Evolutionary conservation across 106 monocot genomes (phyloP).

Genomic region (Amphibolis antarctica): DNA sequence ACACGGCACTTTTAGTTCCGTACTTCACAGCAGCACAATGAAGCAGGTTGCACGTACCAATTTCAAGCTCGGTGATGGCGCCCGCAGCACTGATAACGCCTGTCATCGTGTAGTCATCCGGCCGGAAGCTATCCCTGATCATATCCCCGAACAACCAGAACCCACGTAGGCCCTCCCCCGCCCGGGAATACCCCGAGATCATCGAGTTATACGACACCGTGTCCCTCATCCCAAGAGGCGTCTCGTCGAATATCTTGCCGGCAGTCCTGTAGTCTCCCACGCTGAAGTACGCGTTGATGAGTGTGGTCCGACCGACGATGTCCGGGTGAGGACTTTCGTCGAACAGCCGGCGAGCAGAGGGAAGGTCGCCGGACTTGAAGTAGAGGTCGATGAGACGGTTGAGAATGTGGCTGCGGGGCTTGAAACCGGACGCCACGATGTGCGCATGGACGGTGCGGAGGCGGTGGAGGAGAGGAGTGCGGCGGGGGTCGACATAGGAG

Average conservation of each 20-base stretch:
- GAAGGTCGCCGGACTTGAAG: slow-evolving; percentile 44
- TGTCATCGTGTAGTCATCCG: slow-evolving; percentile 73
- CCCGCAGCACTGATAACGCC: slow-evolving; percentile 50
- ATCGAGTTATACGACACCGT: slow-evolving; percentile 77
- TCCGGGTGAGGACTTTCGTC: slow-evolving; percentile 15
- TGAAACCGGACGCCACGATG: slow-evolving; percentile 62
- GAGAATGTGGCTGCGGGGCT: slow-evolving; percentile 57
- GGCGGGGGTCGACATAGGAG: slow-evolving; percentile 5
- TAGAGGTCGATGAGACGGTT: slow-evolving; percentile 88
- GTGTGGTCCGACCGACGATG: slow-evolving; percentile 49
- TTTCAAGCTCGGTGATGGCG: slow-evolving; percentile 4
- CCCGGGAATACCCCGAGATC: slow-evolving; percentile 67
- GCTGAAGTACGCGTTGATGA: slow-evolving; percentile 43
- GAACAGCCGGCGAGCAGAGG: slow-evolving; percentile 53
- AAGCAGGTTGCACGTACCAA: slow-evolving; percentile 31
- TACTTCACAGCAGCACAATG: slow-evolving; percentile 61
- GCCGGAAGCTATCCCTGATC: slow-evolving; percentile 25
- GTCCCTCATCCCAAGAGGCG: slow-evolving; percentile 42
- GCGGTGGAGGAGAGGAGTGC: slow-evolving; percentile 26
- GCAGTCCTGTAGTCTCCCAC: slow-evolving; percentile 31
- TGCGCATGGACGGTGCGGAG: slow-evolving; percentile 76
- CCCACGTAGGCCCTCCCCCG: slow-evolving; percentile 17
- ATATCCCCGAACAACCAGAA: slow-evolving; percentile 37
- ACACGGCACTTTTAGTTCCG: slow-evolving; percentile 31
- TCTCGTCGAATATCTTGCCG: slow-evolving; percentile 39